Conservation (phyloP, 1,284 basidiomycete genomes). For the Boletus smithii region DNA sequence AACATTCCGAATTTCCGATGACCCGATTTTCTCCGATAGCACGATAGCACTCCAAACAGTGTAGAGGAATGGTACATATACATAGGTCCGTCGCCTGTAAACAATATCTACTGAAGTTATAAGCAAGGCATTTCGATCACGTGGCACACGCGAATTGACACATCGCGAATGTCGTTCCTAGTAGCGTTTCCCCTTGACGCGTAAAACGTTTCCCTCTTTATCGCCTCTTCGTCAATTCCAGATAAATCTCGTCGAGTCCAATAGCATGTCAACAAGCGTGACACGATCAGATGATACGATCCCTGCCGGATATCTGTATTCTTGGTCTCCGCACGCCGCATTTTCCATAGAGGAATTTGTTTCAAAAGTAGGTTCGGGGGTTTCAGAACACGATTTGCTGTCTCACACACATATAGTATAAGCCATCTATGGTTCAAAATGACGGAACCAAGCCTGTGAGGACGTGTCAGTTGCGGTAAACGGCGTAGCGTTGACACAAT, state of each 20-base stretch:
- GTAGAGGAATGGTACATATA: too few species aligned
- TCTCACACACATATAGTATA: constrained; percentile 44
- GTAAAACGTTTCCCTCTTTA: background rate
- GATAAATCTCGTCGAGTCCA: background rate
- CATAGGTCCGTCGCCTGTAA: too few species aligned
- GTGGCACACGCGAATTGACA: background rate
- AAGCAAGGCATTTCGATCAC: background rate
- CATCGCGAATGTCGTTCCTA: too few species aligned
- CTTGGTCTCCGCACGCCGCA: constrained; percentile 24
- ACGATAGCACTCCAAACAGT: too few species aligned
- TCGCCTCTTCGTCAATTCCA: background rate
- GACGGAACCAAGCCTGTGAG: constrained; percentile 69
- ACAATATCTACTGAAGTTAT: too few species aligned
- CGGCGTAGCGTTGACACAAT: background rate
- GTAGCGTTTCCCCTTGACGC: too few species aligned
- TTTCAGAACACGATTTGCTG: background rate
- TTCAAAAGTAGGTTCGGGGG: constrained; percentile 18
- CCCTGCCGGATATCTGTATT: constrained; percentile 18
- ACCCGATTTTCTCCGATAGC: too few species aligned
- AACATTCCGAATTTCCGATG: too few species aligned
- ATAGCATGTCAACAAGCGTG: constrained; percentile 14
- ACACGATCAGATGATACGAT: constrained; percentile 15
- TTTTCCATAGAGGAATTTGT: constrained; percentile 23
- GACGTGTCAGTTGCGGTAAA: background rate
- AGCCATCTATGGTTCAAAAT: constrained; percentile 71